Evolutionary conservation across 2,329 filamentous ascomycete species (phyloP), one percentile per base, ranked within the genome.

Genomic region (Pestalotiopsis fici): DNA sequence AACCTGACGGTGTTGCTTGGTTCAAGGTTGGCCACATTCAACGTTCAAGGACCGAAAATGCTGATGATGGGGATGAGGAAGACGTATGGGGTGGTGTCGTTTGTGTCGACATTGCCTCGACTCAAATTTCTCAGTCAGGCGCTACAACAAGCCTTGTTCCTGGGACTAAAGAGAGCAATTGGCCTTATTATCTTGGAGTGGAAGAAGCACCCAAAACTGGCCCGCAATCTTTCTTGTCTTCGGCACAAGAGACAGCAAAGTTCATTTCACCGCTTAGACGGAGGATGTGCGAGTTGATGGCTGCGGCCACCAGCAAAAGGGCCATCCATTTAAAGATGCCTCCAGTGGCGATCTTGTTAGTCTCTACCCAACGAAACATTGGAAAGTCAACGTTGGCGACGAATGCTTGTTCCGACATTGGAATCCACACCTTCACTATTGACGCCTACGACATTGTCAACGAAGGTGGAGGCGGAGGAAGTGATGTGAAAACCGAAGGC

Each of bases 381-480:
- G 96, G 96, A 62, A 99, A 99, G 78, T 86, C 93, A n/a, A 92
- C 91, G 2, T 82, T 94, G 25, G 93, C 93, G 0, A 86, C 84
- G 1, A 88, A 89, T 56, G 94, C 95, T 4, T 97, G 94, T 77
- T 87, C 92, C 2, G 95, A 98, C 74, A 91, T 98, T 69, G 96
- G 96, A 3, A 84, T 98, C 18, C 96, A 99, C 77, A 92, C 90
- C 0, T 98, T 97, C 77, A 81, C 88, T 0, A 93, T 99, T 64
- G 94, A 98, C 77, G 93, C 93, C 0, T 97, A 97, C 74, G 96
- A 99, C 74, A 93, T 99, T 55, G 84, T 97, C 4, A 95, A 94
- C n/a, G 95, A 98, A 77, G 93, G 94, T 15, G 91, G 92, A 57
- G 92, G 91, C 1, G 94, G 94, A 65, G 93, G 93, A 9, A 91